Conservation (phyloP, 202 grass and related monocot genomes). For the Zoysia matrella region DNA sequence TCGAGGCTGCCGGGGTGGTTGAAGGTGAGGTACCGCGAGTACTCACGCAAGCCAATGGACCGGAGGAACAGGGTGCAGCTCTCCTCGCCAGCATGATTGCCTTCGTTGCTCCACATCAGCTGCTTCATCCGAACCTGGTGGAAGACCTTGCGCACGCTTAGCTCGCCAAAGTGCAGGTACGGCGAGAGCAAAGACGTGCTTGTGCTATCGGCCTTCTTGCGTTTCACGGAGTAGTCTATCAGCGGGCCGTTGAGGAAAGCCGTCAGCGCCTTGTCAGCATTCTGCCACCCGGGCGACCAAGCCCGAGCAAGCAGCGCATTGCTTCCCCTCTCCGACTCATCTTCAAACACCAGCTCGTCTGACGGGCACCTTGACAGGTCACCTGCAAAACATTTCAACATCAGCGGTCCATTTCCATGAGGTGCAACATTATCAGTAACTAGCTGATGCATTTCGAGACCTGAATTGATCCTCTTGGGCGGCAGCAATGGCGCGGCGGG, state of each 20-base stretch:
- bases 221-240: constrained; percentile 77
- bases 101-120: constrained; percentile 83
- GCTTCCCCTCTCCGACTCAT: constrained; percentile 90
- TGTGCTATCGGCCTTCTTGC: constrained; percentile 76
- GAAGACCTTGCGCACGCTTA: constrained; percentile 97
- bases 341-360: constrained; percentile 78
- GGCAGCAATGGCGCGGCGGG: constrained; percentile 82
- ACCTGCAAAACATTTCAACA: constrained; percentile 43
- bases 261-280: constrained; percentile 73
- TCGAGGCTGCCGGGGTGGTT: constrained; percentile 94
- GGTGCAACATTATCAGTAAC: background rate
- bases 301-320: constrained; percentile 94
- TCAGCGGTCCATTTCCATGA: background rate
- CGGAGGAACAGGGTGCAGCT: constrained; percentile 86
- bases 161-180: constrained; percentile 90
- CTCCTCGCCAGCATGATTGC: constrained; percentile 80
- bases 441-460: constrained; percentile 29
- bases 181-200: constrained; percentile 93
- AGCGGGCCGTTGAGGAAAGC: constrained; percentile 88
- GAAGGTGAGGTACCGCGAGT: constrained; percentile 94
- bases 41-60: constrained; percentile 85
- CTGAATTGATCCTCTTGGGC: constrained; percentile 86
- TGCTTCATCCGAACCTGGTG: constrained; percentile 93
- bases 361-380: constrained; percentile 63
- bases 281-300: constrained; percentile 97